These are phyloP conservation scores for Erucastrum elatum DNA, from an alignment of 345 rosid species.

Conservation along the genomic window DNA sequence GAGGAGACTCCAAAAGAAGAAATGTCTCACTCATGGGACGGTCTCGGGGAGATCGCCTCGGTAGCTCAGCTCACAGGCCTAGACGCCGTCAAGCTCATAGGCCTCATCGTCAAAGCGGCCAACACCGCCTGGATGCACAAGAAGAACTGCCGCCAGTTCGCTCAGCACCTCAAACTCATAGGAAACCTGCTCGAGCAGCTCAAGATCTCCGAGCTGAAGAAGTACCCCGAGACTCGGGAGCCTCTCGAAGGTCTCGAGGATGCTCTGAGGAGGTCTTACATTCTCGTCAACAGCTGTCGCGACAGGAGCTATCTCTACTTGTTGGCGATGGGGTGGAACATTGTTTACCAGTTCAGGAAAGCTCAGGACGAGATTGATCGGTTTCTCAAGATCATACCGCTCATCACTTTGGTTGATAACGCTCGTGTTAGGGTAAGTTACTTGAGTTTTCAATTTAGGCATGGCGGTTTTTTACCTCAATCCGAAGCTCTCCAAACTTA, in stretches of 20 bases:
- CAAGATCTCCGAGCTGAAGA: slow-evolving; percentile 89
- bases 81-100: slow-evolving; percentile 82
- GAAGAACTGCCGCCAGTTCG: slow-evolving; percentile 93
- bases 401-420: slow-evolving; percentile 91
- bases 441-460: no score
- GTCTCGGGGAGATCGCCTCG: slow-evolving; percentile 77
- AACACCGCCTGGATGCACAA: slow-evolving; percentile 91
- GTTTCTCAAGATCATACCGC: slow-evolving; percentile 86
- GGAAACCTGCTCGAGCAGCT: slow-evolving; percentile 87
- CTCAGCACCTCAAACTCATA: slow-evolving; percentile 86
- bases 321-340: slow-evolving; percentile 99
- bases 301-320: slow-evolving; percentile 90
- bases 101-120: slow-evolving; percentile 81
- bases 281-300: slow-evolving; percentile 83
- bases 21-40: slow-evolving; percentile 80
- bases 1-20: neutral
- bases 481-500: no score
- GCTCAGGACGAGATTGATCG: slow-evolving; percentile 95
- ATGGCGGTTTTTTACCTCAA: no score
- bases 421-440: slow-evolving; percentile 81
- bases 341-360: slow-evolving; percentile 92
- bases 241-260: slow-evolving; percentile 97
- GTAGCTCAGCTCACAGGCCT: slow-evolving; percentile 80
- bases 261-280: slow-evolving; percentile 77
- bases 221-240: slow-evolving; percentile 92